Conservation (phyloP, 176 grass and related monocot species). For the Phoenix dactylifera region DNA sequence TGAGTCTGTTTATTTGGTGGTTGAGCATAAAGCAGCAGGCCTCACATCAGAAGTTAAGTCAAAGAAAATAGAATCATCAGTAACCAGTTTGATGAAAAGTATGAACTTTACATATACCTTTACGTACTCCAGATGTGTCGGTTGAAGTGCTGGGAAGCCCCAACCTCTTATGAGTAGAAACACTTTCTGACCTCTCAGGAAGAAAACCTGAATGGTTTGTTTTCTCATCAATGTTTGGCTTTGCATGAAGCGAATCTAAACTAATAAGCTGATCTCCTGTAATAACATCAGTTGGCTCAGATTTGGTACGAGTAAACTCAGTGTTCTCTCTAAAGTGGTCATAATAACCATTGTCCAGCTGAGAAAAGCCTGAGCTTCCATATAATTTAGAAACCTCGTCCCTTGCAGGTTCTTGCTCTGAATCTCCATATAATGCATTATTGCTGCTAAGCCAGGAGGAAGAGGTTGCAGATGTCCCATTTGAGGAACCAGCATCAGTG, state of each 20-base stretch:
- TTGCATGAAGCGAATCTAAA: slow-evolving; percentile 16
- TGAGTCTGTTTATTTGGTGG: slow-evolving; percentile 34
- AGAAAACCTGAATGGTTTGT: slow-evolving; percentile 14
- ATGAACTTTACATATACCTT: slow-evolving; percentile 7
- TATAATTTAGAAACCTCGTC: slow-evolving; percentile 34
- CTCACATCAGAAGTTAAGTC: too few species aligned
- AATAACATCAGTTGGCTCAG: slow-evolving; percentile 3
- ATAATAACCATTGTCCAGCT: slow-evolving; percentile 79
- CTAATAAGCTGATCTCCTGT: slow-evolving; percentile 8
- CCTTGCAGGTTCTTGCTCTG: slow-evolving; percentile 23
- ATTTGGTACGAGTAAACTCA: slow-evolving; percentile 8
- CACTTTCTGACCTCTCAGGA: slow-evolving; percentile 33
- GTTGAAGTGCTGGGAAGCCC: slow-evolving; percentile 13
- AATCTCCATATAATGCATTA: slow-evolving; percentile 17
- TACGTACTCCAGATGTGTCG: not conserved
- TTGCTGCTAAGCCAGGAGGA: slow-evolving; percentile 9
- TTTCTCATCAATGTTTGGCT: slow-evolving; percentile 25
- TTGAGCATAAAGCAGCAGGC: not conserved
- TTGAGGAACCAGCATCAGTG: slow-evolving; percentile 17
- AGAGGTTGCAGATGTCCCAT: slow-evolving; percentile 2
- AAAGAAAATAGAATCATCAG: too few species aligned
- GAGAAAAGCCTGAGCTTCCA: slow-evolving; percentile 44
- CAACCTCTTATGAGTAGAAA: slow-evolving; percentile 27
- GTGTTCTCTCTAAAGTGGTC: slow-evolving; percentile 48
- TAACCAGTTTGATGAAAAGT: too few species aligned